phyloP scores from a whole-genome alignment of 2,329 filamentous ascomycete genomes.

The Colletotrichum viniferum region DNA sequence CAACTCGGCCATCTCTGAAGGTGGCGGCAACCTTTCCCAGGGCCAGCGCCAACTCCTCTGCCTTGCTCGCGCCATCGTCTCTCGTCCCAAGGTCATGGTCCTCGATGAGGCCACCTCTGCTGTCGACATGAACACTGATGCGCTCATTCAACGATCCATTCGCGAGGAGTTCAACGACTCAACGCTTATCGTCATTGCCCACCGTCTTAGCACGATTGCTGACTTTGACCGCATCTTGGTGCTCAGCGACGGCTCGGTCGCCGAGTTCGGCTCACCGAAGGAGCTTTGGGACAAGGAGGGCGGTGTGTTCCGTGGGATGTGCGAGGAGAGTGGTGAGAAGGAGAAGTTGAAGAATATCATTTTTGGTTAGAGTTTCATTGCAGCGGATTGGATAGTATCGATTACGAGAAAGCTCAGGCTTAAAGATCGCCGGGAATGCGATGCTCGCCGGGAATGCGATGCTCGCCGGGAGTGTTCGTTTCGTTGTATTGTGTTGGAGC shows the following conservation, averaged over 20 bases:
- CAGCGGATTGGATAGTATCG: not conserved
- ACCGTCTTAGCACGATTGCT: slow-evolving; percentile 70
- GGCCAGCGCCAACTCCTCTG: slow-evolving; percentile 79
- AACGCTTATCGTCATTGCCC: slow-evolving; percentile 72
- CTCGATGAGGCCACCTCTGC: slow-evolving; percentile 81
- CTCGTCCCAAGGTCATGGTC: slow-evolving; percentile 77
- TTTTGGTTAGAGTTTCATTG: slow-evolving; percentile 22
- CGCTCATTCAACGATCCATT: slow-evolving; percentile 75
- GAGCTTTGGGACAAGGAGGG: slow-evolving; percentile 62
- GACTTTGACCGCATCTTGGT: slow-evolving; percentile 79
- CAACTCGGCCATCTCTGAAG: slow-evolving; percentile 68
- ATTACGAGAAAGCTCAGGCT: too few species aligned
- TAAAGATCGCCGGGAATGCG: not conserved
- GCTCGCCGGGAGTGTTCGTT: not conserved
- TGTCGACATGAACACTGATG: slow-evolving; percentile 78
- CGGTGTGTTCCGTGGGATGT: slow-evolving; percentile 67
- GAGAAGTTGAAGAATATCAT: slow-evolving; percentile 56
- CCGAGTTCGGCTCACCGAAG: slow-evolving; percentile 69
- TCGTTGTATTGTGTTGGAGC: not conserved
- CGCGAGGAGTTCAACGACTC: slow-evolving; percentile 72
- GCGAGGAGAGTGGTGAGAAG: slow-evolving; percentile 63
- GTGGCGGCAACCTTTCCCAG: slow-evolving; percentile 76
- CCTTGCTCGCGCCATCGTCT: slow-evolving; percentile 74
- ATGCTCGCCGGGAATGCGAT: not conserved
- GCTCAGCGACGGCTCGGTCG: slow-evolving; percentile 68